These are phyloP conservation scores for Copromyces sp. DNA, from an alignment of 495 filamentous ascomycete species.

Conservation along the genomic window DNA sequence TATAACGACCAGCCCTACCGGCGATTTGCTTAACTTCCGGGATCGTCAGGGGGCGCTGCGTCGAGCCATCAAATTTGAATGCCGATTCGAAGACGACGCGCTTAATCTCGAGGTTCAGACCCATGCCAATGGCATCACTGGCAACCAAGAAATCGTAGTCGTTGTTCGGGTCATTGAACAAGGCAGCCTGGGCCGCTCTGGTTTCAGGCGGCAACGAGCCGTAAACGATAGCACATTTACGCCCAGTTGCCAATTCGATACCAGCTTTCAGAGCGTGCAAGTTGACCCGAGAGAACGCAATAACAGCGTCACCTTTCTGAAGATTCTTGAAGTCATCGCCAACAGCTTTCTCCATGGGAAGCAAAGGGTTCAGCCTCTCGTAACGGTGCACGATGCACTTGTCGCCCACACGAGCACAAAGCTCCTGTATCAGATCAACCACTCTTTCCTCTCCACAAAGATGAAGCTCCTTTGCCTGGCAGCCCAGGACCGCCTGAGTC, in stretches of 20 bases:
- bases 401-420: slow-evolving; percentile 77
- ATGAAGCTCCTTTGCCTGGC: slow-evolving; percentile 80
- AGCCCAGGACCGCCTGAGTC: slow-evolving; percentile 84
- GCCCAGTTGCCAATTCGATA: slow-evolving; percentile 67
- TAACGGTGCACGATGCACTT: slow-evolving; percentile 72
- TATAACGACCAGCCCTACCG: slow-evolving; percentile 85
- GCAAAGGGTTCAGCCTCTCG: slow-evolving; percentile 67
- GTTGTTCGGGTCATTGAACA: slow-evolving; percentile 91
- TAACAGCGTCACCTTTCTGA: slow-evolving; percentile 81
- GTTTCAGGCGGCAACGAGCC: slow-evolving; percentile 88
- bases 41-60: slow-evolving; percentile 44
- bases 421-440: slow-evolving; percentile 65
- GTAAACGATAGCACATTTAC: slow-evolving; percentile 84
- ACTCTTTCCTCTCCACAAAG: slow-evolving; percentile 84
- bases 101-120: slow-evolving; percentile 86
- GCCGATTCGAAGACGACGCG: slow-evolving; percentile 78
- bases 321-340: slow-evolving; percentile 52
- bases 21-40: slow-evolving; percentile 90
- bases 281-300: slow-evolving; percentile 69
- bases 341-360: slow-evolving; percentile 53
- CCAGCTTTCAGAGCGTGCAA: slow-evolving; percentile 71
- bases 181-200: slow-evolving; percentile 73
- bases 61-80: slow-evolving; percentile 51
- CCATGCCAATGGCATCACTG: slow-evolving; percentile 97
- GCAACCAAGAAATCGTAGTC: slow-evolving; percentile 92